These are phyloP conservation scores for Fraxinus sp. DNA, from an alignment of 305 asterid species.

Conservation along the genomic window DNA sequence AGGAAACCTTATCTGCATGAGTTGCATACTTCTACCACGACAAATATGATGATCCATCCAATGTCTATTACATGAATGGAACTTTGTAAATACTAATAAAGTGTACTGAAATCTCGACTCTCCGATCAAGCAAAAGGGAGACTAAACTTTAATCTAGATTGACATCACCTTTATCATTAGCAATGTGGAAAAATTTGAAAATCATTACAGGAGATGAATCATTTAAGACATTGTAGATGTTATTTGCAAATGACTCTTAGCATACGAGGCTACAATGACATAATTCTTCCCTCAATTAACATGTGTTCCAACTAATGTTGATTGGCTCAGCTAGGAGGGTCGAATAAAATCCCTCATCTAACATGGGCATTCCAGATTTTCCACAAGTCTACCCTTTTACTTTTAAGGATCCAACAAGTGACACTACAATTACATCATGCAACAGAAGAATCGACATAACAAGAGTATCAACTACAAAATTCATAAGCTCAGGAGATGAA, in stretches of 20 bases:
- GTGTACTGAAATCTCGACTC: not conserved
- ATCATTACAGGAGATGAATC: not conserved
- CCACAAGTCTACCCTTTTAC: not conserved
- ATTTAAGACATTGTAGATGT: not conserved
- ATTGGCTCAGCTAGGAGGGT: not conserved
- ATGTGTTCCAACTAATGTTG: not conserved
- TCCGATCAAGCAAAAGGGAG: not conserved
- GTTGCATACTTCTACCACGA: slow-evolving; percentile 16
- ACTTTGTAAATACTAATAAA: not conserved
- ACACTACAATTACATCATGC: not conserved
- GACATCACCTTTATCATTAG: not conserved
- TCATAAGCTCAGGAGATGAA: not conserved
- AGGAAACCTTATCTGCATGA: not conserved
- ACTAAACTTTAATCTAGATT: not conserved
- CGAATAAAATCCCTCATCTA: not conserved
- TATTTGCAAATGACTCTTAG: not conserved
- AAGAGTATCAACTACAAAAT: not conserved
- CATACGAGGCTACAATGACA: not conserved
- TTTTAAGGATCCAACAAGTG: not conserved
- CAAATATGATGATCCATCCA: slow-evolving; percentile 10
- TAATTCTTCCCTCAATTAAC: not conserved
- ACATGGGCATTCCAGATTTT: not conserved
- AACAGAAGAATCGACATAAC: not conserved
- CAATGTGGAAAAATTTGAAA: not conserved
- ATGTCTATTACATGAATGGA: not conserved